Conservation (phyloP, 768 basidiomycete species). For the Agaricus blazei region DNA sequence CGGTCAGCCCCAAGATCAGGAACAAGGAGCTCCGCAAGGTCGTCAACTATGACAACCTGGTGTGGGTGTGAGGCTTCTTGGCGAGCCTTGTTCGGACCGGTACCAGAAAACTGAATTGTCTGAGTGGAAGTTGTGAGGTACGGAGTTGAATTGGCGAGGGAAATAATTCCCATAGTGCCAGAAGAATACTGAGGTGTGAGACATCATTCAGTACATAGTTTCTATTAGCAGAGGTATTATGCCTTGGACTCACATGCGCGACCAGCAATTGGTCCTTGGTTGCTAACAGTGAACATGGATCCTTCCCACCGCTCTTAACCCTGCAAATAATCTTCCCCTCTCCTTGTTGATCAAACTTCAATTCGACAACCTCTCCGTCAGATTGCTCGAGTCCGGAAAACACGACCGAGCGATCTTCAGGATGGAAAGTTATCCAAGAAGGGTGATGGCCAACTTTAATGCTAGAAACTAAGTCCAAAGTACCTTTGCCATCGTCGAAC, state of each 20-base stretch:
- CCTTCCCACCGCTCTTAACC: constrained; percentile 48
- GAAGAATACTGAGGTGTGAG: constrained; percentile 53
- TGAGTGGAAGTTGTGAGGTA: constrained; percentile 33
- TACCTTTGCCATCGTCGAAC: constrained; percentile 49
- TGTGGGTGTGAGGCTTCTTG: constrained; percentile 78
- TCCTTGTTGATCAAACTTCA: constrained; percentile 53
- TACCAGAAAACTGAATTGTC: constrained; percentile 40
- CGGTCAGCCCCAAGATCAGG: constrained; percentile 76
- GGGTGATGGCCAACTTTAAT: constrained; percentile 56
- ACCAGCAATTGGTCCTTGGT: constrained; percentile 54
- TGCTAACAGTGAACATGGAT: constrained; percentile 62
- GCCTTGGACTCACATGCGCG: constrained; percentile 55
- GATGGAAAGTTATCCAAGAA: constrained; percentile 71
- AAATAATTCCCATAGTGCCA: constrained; percentile 52
- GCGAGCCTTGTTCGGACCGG: constrained; percentile 60
- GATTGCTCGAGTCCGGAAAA: constrained; percentile 63
- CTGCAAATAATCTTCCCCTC: constrained; percentile 46
- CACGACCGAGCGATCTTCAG: constrained; percentile 49
- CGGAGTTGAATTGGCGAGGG: constrained; percentile 45
- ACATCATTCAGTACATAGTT: background rate
- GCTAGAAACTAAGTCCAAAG: constrained; percentile 39
- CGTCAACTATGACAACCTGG: constrained; percentile 51
- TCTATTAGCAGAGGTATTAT: background rate
- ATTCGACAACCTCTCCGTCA: constrained; percentile 57
- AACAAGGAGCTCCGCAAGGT: constrained; percentile 55